Conservation (phyloP, 495 filamentous ascomycete genomes). For the Cryomyces minteri region DNA sequence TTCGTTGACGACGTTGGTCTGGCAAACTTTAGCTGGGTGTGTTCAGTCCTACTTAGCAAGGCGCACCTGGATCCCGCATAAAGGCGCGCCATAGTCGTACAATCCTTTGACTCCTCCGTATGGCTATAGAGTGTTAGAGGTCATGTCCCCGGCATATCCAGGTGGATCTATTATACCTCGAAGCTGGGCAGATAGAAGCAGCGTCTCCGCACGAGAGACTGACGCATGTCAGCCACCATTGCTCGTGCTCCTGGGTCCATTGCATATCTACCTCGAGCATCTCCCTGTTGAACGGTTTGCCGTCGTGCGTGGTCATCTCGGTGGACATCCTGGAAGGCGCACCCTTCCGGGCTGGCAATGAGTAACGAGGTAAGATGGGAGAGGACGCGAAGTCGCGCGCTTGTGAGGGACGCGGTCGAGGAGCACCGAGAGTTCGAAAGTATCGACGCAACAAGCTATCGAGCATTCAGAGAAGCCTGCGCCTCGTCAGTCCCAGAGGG, state of each 20-base stretch:
- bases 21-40: constrained; percentile 20
- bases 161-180: constrained; percentile 13
- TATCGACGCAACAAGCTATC: too few species aligned
- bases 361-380: not conserved
- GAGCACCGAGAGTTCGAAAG: too few species aligned
- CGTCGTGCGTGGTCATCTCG: constrained; percentile 49
- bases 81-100: constrained; percentile 23
- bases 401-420: not conserved
- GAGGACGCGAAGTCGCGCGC: not conserved
- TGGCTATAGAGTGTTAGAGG: too few species aligned
- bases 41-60: too few species aligned
- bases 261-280: constrained; percentile 22
- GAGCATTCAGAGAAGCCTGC: too few species aligned
- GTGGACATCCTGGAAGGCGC: not conserved
- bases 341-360: not conserved
- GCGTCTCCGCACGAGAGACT: constrained; percentile 61
- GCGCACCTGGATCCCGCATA: too few species aligned
- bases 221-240: too few species aligned
- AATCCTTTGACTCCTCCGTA: constrained; percentile 19
- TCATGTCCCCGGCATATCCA: too few species aligned
- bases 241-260: constrained; percentile 22
- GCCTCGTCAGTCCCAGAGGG: too few species aligned
- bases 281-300: constrained; percentile 67
- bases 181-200: constrained; percentile 91
- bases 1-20: constrained; percentile 61